Evolutionary conservation across 257 asterid species (phyloP), one percentile per base, ranked within the genome.

Genomic region (Scutellaria baicalensis): DNA sequence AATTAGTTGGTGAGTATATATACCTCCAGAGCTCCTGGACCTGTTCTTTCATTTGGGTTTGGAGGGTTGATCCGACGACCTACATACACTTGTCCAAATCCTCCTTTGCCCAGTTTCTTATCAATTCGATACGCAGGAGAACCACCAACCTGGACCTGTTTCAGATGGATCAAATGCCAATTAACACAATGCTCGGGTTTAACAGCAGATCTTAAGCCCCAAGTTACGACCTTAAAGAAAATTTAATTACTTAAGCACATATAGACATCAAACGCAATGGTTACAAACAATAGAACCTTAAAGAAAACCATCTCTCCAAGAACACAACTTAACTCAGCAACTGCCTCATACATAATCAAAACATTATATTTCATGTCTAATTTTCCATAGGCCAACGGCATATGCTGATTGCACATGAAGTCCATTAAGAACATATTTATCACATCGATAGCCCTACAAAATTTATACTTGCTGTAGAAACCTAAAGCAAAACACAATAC

Each of bases 61-160:
- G 84, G 78, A 13, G 89, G 86, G 70, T 87, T 90, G 51, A 83
- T 77, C 42, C 94, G 86, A 7, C 95, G 89, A 67, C 98, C 98
- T 52, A 90, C 94, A 81, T 76, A 87, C 33, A 93, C 98, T 80
- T 93, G 98, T 40, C 98, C 98, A 78, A 93, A 93, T 33, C 97
- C 98, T 67, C 98, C 97, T 82, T 93, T 90, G 47, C 98, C 98
- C 58, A 93, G 85, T 78, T 87, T 93, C 80, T 64, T 82, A 9
- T 86, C 97, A 58, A 84, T 68, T 71, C 79, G 78, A 72, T 93
- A 93, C 0, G 83, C 76, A 23, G 96, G 98, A 56, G 98, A 93
- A 61, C 93, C 89, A 72, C 95, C 96, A 67, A 93, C 93, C 80
- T 85, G 97, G 75, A 93, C 86, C 98, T 93, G 87, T 81, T 70